Base-by-base conservation (phyloP, 257 asterid species). In the Ajuga chamaepitys region DNA sequence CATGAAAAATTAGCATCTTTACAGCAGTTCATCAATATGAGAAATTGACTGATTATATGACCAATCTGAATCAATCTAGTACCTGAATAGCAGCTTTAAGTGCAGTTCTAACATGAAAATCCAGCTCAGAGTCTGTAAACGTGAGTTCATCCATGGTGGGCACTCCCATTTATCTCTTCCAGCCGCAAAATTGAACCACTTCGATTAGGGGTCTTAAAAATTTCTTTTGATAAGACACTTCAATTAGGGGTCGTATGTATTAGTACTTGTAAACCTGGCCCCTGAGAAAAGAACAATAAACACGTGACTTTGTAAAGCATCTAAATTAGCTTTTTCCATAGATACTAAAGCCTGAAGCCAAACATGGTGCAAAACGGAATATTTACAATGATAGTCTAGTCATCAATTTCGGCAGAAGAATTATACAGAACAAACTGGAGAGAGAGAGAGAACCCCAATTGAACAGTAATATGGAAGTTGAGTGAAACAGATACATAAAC, bases 71-170 rank as follows among this genome's bases (percentile, higher is more conserved):
- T 9, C 24, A 41, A 64, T 25, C 14, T 30, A 40, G 5, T 64
- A 93, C 96, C 95, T 81, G 69, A 17, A 73, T n/a, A 54, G 75
- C 89, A 67, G 86, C 72, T 70, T 64, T 81, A 25, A 92, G 91
- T 16, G 97, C 97, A 58, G 72, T 77, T 16, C 79, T 81, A 17
- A 93, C 95, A 53, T 68, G 85, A 67, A 38, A 63, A 5, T 75
- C 82, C 77, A 93, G 57, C 75, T 84, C 85, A 10, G 87, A 63
- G 66, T 89, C 97, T 0, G 91, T 68, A 34, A 83, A 62, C 57
- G 46, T 71, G 11, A 32, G 77, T 21, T 84, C 82, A 46, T 82
- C 91, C 82, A 81, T 71, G 37, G 69, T 82, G 12, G 81, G 76
- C 28, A 52, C 80, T 64, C 81, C 93, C 96, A 88, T 88, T 54